Base-by-base conservation (phyloP, 129 eudicot genomes). In the Smallanthus sonchifolius region DNA sequence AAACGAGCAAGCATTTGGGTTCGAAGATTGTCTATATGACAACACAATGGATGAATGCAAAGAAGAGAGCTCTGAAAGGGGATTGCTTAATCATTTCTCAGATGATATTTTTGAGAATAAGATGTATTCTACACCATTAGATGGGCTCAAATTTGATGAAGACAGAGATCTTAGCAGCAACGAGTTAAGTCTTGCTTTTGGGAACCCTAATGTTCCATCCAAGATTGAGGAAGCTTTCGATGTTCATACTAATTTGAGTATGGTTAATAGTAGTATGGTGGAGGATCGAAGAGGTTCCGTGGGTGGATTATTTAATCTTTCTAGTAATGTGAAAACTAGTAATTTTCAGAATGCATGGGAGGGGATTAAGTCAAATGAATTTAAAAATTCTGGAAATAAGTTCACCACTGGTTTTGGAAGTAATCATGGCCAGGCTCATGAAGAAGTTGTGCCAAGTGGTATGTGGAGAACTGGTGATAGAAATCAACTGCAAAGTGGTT, bases 101-200 rank as follows among this genome's bases (percentile, higher is more conserved):
- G 77, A 72, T 85, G 81, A 80, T 35, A 73, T 72, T 14, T 77
- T 70, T 47, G 78, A 64, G 44, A 72, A 83, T 57, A 80, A 68
- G 77, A 80, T 82, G 54, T 78, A 83, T 79, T 65, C 81, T 17
- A 76, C 81, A 28, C 57, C 89, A 0, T 48, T 82, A 45, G 79
- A 81, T 49, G 87, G 87, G 45, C 83, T 82, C 35, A 82, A 88
- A 72, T 78, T 82, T 69, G 82, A 74, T 42, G 86, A 77, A 42
- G 77, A 65, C 9, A 83, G 76, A 36, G 84, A 75, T 79, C 61
- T 85, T 5, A 78, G 70, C 73, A 82, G 75, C 70, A 78, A 87
- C 15, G 89, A 87, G 74, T 73, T 86, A 34, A 87, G 87, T 72
- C 92, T 92, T 74, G 91, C 87, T 70, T 92, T 86, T 77, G 87